Conservation (phyloP, 352 stramenopile species). For the Globisporangium radiosum region DNA sequence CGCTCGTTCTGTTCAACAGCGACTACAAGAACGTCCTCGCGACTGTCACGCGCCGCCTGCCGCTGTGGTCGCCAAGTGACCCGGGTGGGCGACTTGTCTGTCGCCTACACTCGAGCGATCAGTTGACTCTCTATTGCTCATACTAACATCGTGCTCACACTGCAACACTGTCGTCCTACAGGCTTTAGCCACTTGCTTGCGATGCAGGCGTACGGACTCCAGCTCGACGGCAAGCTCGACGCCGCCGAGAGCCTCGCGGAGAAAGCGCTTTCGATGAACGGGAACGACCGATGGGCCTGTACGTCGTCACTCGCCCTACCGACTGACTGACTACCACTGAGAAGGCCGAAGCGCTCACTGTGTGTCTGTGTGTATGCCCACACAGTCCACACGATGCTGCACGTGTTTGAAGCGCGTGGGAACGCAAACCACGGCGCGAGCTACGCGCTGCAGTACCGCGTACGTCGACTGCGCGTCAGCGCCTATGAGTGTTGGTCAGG, state of each 20-base stretch:
- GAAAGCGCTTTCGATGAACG: constrained; percentile 80
- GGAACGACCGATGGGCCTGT: constrained; percentile 83
- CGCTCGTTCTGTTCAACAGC: constrained; percentile 16
- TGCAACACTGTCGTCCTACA: neutral
- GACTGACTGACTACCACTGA: neutral
- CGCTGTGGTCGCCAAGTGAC: constrained; percentile 72
- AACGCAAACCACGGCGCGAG: constrained; percentile 84
- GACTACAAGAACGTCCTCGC: constrained; percentile 75
- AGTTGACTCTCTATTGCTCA: neutral
- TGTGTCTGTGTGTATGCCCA: neutral
- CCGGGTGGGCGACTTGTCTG: constrained; percentile 11
- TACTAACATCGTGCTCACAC: neutral
- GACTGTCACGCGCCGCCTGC: constrained; percentile 61
- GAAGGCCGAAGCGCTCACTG: too few species aligned
- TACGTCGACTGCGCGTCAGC: constrained; percentile 5
- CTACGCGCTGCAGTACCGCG: constrained; percentile 73
- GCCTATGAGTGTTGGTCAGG: neutral
- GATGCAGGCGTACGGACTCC: constrained; percentile 83
- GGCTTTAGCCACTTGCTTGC: constrained; percentile 72
- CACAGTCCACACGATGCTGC: constrained; percentile 73
- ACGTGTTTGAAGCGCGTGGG: constrained; percentile 65
- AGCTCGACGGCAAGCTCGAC: constrained; percentile 55
- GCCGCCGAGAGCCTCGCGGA: constrained; percentile 62
- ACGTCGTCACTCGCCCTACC: constrained; percentile 17
- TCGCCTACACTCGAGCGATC: neutral